Evolutionary conservation across 192 early-diverging fungal genomes (phyloP).

Genomic region (Pilobolus umbonatus): DNA sequence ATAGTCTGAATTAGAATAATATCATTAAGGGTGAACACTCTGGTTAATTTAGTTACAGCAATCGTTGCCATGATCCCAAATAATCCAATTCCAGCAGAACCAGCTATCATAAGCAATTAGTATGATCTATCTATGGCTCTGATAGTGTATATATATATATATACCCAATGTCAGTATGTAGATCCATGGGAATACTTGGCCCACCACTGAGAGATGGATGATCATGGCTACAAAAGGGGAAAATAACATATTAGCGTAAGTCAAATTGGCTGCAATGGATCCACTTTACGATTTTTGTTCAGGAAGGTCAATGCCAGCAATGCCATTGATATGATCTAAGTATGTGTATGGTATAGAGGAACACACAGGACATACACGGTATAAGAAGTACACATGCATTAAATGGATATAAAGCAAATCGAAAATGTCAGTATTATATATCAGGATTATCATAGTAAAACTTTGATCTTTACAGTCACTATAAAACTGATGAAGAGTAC

Average conservation of each 20-base stretch:
- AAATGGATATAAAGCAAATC: too few relatives aligned
- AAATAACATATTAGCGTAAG: not conserved
- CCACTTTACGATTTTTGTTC: slow-evolving; percentile 32
- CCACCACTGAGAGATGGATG: slow-evolving; percentile 24
- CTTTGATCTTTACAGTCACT: slow-evolving; percentile 7
- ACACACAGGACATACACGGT: not conserved
- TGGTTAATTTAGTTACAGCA: not conserved
- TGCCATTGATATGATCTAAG: slow-evolving; percentile 16
- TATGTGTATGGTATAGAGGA: not conserved
- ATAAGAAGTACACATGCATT: too few relatives aligned
- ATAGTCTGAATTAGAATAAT: not conserved
- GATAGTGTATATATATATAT: not conserved
- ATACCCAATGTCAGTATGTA: slow-evolving; percentile 25
- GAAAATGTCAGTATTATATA: not conserved
- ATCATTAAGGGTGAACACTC: not conserved
- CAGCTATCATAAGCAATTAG: not conserved
- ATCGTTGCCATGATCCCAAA: slow-evolving; percentile 13
- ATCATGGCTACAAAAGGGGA: slow-evolving; percentile 21
- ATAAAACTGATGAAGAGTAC: slow-evolving; percentile 13
- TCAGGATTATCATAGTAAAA: not conserved
- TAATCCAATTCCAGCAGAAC: slow-evolving; percentile 9
- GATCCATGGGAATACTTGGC: slow-evolving; percentile 24
- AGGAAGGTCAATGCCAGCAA: slow-evolving; percentile 23
- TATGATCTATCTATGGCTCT: not conserved
- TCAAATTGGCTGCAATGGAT: not conserved